Conservation (phyloP, 2,329 filamentous ascomycete genomes). For the Calycina herbarum region DNA sequence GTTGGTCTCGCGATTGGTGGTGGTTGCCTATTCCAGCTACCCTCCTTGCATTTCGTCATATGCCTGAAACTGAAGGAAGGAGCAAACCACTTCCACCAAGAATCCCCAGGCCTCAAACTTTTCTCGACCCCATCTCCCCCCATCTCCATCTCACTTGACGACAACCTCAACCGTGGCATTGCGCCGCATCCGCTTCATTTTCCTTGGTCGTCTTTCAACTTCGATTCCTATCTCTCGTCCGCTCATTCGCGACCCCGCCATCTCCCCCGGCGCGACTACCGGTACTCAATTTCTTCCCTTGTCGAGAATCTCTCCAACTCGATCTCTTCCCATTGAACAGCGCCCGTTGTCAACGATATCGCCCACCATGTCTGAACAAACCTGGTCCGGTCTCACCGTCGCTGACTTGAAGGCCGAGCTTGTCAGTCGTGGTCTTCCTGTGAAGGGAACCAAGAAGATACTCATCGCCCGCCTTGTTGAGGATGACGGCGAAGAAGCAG, state of each 20-base stretch:
- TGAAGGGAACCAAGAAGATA: conserved; percentile 13
- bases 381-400: background rate
- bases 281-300: background rate
- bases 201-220: background rate
- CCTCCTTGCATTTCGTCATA: too few relatives aligned
- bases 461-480: conserved; percentile 11
- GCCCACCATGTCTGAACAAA: background rate
- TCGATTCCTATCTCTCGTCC: background rate
- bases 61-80: too few relatives aligned
- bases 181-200: background rate
- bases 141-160: background rate
- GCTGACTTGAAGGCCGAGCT: conserved; percentile 15
- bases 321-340: background rate
- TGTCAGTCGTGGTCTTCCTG: conserved; percentile 6
- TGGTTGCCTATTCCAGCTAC: too few relatives aligned
- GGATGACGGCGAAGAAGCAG: background rate
- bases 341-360: background rate
- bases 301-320: background rate
- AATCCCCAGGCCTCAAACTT: too few relatives aligned
- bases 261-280: background rate
- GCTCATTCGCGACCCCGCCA: background rate
- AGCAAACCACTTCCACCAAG: too few relatives aligned
- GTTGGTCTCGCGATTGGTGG: too few relatives aligned
- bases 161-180: background rate
- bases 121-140: background rate